These are phyloP conservation scores for Pelargonium fulgidum DNA, from an alignment of 441 rosid genomes.

Conservation along the genomic window DNA sequence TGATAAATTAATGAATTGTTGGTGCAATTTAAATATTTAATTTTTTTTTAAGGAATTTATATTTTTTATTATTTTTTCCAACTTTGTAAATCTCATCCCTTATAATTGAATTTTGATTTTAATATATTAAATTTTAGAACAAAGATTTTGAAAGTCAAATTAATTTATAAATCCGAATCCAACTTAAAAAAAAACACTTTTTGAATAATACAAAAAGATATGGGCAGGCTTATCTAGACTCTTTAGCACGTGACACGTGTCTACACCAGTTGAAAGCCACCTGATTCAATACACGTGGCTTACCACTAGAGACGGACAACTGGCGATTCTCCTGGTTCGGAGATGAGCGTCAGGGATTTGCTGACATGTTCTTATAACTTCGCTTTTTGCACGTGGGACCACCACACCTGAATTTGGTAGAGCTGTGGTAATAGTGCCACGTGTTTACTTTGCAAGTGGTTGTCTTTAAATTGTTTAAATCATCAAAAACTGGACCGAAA, in stretches of 20 bases:
- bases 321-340: slow-evolving; percentile 1
- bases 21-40: too few relatives aligned
- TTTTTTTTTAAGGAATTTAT: too few relatives aligned
- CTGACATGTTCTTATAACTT: slow-evolving; percentile 18
- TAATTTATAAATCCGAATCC: too few relatives aligned
- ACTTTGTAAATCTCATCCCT: too few relatives aligned
- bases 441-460: slow-evolving; percentile 13
- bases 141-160: too few relatives aligned
- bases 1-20: too few relatives aligned
- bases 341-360: slow-evolving; percentile 16
- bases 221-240: slow-evolving; percentile 28
- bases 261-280: slow-evolving; percentile 17
- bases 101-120: too few relatives aligned
- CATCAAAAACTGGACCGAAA: background rate
- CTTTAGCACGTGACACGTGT: slow-evolving; percentile 25
- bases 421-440: slow-evolving; percentile 18
- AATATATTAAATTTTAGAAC: too few relatives aligned
- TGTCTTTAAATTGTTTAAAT: background rate
- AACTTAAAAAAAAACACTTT: too few relatives aligned
- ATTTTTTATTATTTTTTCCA: too few relatives aligned
- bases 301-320: background rate
- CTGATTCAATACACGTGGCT: background rate
- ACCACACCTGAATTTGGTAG: background rate
- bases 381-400: slow-evolving; percentile 28
- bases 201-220: slow-evolving; percentile 32